phyloP scores from a whole-genome alignment of 2,329 filamentous ascomycete species.

The Pseudocercospora macadamiae region DNA sequence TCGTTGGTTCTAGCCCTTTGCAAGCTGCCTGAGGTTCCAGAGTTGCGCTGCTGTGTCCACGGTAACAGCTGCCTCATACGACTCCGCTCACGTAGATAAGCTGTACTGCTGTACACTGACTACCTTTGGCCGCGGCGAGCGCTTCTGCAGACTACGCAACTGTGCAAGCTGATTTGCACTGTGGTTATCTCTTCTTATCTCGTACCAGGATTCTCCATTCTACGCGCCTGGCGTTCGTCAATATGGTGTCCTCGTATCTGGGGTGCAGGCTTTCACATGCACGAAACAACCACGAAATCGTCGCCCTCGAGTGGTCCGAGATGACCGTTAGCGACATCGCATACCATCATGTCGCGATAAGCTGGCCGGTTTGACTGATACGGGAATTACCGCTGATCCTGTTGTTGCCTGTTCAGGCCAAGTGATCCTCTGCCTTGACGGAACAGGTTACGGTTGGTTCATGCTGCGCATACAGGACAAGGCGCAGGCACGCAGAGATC shows the following conservation, averaged over 20 bases:
- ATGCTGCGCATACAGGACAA: not conserved
- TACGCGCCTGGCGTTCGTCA: slow-evolving; percentile 1
- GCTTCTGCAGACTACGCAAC: not conserved
- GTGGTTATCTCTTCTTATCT: slow-evolving; percentile 1
- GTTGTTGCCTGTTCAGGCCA: slow-evolving; percentile 4
- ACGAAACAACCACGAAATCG: not conserved
- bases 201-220: not conserved
- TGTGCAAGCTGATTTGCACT: not conserved
- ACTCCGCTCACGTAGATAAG: not conserved
- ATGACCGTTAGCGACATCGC: not conserved
- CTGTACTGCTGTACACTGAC: not conserved
- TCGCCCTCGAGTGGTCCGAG: not conserved
- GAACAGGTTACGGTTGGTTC: slow-evolving; percentile 9
- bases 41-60: not conserved
- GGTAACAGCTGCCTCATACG: not conserved
- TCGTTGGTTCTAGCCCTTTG: not conserved
- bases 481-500: slow-evolving; percentile 1
- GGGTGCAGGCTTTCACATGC: slow-evolving; percentile 5
- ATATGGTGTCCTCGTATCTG: slow-evolving; percentile 3
- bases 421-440: not conserved
- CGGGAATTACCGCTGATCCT: not conserved
- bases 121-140: slow-evolving; percentile 1
- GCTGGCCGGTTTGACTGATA: not conserved
- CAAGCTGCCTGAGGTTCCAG: not conserved
- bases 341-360: not conserved